Base-by-base conservation (phyloP, 2,329 filamentous ascomycete genomes). In the Biscogniauxia mediterranea region DNA sequence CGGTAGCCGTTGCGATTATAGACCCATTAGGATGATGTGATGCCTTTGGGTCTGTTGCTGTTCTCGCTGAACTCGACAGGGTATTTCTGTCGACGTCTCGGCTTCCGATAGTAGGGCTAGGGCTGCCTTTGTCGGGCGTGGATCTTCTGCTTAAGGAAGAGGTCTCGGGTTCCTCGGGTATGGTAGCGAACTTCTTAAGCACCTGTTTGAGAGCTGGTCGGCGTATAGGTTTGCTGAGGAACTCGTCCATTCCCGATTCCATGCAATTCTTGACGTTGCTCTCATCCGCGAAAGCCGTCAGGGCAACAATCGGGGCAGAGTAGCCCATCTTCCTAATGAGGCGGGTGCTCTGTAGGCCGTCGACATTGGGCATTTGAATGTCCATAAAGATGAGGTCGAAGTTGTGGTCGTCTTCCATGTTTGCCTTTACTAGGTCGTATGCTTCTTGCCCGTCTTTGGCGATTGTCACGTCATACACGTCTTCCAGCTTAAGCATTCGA, bases 381-480 rank as follows among this genome's bases (percentile, higher is more conserved):
- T 97, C 93, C 93, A 97, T 97, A 72, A 97, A 95, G 64, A 97
- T 94, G 25, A 97, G 81, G 68, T 96, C 92, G 72, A 94, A 97
- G 2, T 84, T 84, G 58, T 84, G 81, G 57, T 88, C 84, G 26
- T 83, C 84, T 55, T 88, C 86, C 90, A 96, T 95, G 65, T 88
- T 90, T 17, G 87, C 87, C 73, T 92, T 93, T 66, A 97, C 93
- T 26, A 90, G 81, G 64, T 97, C 92, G 61, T 93, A 91, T 0
- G 93, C 93, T 76, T 97, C 91, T 74, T 96, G 91, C 0, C 90
- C 90, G 69, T 92, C 89, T 72, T 92, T 91, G 57, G 93, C 93
- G 56, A 97, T 89, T 0, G 91, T 94, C 17, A 97, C 92, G 72
- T 97, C 91, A 73, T 90, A 90, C n/a, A 93, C 84, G 38, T 90